Evolutionary conservation across 371 early-diverging fungal species (phyloP).

Genomic region (Mortierella polycephala): DNA sequence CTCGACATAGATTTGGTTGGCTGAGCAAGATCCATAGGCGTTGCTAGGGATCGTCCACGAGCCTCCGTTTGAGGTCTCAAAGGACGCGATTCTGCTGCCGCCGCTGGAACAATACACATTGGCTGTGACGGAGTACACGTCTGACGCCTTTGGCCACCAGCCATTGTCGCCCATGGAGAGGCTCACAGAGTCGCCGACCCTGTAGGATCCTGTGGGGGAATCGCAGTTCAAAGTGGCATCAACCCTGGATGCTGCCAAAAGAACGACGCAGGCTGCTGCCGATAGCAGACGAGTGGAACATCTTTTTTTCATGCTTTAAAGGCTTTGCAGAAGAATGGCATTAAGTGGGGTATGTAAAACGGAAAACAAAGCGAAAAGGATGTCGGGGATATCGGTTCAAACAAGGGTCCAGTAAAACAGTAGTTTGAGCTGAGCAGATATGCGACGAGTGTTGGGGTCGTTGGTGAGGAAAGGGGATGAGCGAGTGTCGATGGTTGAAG

Average conservation of each 20-base stretch:
- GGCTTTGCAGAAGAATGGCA: too few species aligned
- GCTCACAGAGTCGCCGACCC: conserved; percentile 22
- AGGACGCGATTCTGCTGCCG: conserved; percentile 10
- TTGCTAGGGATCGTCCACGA: conserved; percentile 33
- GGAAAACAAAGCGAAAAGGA: too few species aligned
- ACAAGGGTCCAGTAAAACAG: not conserved
- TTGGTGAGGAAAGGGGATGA: not conserved
- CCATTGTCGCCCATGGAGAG: conserved; percentile 28
- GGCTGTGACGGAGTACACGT: conserved; percentile 27
- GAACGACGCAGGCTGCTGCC: conserved; percentile 4
- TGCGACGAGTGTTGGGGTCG: not conserved
- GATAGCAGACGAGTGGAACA: conserved; percentile 9
- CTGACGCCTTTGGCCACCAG: conserved; percentile 31
- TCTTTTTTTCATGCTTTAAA: not conserved
- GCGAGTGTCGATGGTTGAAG: not conserved
- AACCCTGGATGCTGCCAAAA: conserved; percentile 12
- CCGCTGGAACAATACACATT: conserved; percentile 30
- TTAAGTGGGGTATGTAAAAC: too few species aligned
- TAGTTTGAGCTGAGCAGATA: too few species aligned
- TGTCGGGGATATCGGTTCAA: too few species aligned
- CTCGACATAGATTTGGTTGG: conserved; percentile 26
- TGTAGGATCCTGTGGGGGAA: conserved; percentile 26
- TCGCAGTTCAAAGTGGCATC: conserved; percentile 23
- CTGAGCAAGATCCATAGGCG: conserved; percentile 18
- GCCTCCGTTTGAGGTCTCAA: conserved; percentile 14